A percentile compares a stretch with the other conserved stretches of the same genome.
These are phyloP conservation scores for Micractinium conductrix DNA, from an alignment of 139 green algal genomes.

Conservation along the genomic window DNA sequence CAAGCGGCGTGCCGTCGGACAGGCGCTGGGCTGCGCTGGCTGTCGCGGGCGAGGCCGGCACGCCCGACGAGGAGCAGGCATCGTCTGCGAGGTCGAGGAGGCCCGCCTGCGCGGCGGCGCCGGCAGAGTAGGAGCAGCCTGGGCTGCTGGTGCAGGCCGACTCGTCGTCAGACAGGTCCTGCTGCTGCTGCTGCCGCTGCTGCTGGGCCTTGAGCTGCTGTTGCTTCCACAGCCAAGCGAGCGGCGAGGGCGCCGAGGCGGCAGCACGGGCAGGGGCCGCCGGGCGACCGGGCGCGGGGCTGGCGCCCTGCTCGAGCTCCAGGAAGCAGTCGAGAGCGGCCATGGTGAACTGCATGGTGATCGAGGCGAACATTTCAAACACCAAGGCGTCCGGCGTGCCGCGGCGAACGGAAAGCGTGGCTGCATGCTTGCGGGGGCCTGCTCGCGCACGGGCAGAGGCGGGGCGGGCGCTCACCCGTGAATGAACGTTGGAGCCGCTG, in stretches of 20 bases:
- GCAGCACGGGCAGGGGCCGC: neutral
- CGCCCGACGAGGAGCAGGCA: neutral
- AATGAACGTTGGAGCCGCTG: neutral
- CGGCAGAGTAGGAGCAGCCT: neutral
- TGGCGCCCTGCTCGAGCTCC: neutral
- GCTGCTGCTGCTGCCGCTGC: neutral
- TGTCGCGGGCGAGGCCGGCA: neutral
- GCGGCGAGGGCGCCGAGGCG: neutral
- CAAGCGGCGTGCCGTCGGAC: neutral
- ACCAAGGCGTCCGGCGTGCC: neutral
- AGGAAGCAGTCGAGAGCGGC: conserved; percentile 9
- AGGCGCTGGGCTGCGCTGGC: too few relatives aligned
- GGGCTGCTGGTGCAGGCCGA: conserved; percentile 10
- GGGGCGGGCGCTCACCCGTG: neutral
- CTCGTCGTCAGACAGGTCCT: neutral
- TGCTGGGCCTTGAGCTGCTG: neutral
- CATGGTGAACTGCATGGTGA: neutral
- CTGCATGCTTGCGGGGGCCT: neutral
- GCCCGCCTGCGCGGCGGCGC: neutral
- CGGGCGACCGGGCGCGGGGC: neutral
- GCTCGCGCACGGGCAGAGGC: too few relatives aligned
- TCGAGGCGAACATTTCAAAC: neutral
- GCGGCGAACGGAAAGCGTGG: neutral
- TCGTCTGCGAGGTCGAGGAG: conserved; percentile 27
- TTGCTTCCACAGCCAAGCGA: neutral